A percentile compares a stretch with the other conserved stretches of the same genome.
Conservation (phyloP, 352 stramenopile genomes). For the Pythium insidiosum region DNA sequence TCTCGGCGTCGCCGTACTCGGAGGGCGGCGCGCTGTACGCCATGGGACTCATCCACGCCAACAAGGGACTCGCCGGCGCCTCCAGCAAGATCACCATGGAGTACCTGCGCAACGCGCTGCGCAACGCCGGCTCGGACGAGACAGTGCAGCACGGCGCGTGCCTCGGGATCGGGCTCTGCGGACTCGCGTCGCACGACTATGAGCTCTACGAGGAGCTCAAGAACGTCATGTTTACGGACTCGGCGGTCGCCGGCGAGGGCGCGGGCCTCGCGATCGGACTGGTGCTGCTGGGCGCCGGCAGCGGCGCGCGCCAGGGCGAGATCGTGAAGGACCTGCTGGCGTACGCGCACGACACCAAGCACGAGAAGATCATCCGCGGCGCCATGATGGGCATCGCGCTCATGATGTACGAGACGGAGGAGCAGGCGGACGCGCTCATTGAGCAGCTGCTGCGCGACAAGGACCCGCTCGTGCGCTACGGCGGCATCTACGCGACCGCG, state of each 20-base stretch:
- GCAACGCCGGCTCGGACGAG: slow-evolving; percentile 90
- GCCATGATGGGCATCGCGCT: slow-evolving; percentile 97
- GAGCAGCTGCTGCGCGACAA: slow-evolving; percentile 96
- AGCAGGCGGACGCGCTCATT: slow-evolving; percentile 94
- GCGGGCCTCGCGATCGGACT: slow-evolving; percentile 98
- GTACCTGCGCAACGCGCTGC: slow-evolving; percentile 78
- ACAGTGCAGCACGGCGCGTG: slow-evolving; percentile 97
- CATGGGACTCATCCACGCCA: slow-evolving; percentile 97
- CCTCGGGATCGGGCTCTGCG: slow-evolving; percentile 95
- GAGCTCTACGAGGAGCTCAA: slow-evolving; percentile 97
- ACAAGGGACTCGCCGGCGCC: slow-evolving; percentile 87
- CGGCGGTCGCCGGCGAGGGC: slow-evolving; percentile 95
- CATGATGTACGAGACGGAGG: slow-evolving; percentile 97
- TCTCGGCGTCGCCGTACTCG: slow-evolving; percentile 91
- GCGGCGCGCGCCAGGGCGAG: slow-evolving; percentile 73
- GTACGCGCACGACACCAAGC: slow-evolving; percentile 97
- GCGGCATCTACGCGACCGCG: slow-evolving; percentile 96
- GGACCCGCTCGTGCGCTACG: slow-evolving; percentile 97
- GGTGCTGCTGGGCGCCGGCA: slow-evolving; percentile 91
- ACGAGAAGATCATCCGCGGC: slow-evolving; percentile 99
- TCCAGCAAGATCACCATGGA: slow-evolving; percentile 79
- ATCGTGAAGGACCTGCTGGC: slow-evolving; percentile 93
- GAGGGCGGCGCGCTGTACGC: slow-evolving; percentile 97
- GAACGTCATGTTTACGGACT: slow-evolving; percentile 97
- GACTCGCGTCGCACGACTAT: slow-evolving; percentile 91